Conservation (phyloP, 163 green algal genomes). For the Prototheca stagnorum region DNA sequence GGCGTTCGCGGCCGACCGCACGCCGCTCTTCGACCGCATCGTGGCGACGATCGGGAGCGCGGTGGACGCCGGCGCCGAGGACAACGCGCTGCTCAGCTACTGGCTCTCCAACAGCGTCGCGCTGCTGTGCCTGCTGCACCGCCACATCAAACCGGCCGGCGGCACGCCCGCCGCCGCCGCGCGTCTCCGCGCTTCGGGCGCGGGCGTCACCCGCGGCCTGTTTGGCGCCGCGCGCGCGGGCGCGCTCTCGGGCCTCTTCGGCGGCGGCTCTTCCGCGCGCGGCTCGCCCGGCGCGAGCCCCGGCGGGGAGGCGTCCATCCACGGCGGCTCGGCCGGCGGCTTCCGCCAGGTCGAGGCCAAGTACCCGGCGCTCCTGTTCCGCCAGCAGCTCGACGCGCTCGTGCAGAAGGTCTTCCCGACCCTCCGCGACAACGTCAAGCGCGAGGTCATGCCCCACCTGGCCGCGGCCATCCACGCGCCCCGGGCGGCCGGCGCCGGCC, state of each 20-base stretch:
- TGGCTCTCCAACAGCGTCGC: constrained; percentile 93
- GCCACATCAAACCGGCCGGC: constrained; percentile 78
- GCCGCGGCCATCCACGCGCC: constrained; percentile 78
- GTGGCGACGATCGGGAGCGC: constrained; percentile 45
- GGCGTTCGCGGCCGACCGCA: constrained; percentile 75
- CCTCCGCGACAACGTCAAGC: constrained; percentile 96
- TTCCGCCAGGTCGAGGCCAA: constrained; percentile 92
- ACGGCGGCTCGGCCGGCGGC: constrained; percentile 59
- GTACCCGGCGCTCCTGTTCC: constrained; percentile 98
- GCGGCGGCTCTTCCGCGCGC: constrained; percentile 1
- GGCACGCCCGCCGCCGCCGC: constrained; percentile 23
- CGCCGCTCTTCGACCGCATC: constrained; percentile 76
- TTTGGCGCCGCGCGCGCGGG: background rate
- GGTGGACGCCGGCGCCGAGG: constrained; percentile 71
- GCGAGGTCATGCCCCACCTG: constrained; percentile 77
- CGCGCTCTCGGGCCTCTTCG: background rate
- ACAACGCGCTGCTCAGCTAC: constrained; percentile 71
- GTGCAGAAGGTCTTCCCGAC: constrained; percentile 97
- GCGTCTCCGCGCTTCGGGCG: constrained; percentile 15
- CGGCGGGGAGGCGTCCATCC: constrained; percentile 68
- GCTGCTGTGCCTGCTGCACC: constrained; percentile 89
- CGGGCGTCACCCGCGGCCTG: constrained; percentile 7
- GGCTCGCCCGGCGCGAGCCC: constrained; percentile 7
- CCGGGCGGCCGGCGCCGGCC: constrained; percentile 14
- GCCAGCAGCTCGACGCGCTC: constrained; percentile 96